phyloP scores from a whole-genome alignment of 345 rosid genomes.

The Psidium friedrichsthalianum region DNA sequence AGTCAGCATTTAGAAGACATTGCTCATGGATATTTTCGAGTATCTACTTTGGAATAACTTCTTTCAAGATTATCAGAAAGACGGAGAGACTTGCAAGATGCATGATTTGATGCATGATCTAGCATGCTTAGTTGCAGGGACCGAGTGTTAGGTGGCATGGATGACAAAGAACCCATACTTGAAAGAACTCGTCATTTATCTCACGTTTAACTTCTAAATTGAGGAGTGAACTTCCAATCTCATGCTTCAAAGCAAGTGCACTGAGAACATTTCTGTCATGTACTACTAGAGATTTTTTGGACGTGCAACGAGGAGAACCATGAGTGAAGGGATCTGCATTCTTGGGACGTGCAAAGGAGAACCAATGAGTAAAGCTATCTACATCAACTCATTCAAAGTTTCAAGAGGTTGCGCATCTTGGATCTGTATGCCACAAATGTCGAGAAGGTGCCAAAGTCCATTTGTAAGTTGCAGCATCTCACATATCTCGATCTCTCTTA shows the following conservation, averaged over 20 bases:
- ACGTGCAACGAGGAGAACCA: too few relatives aligned
- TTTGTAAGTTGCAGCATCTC: too few relatives aligned
- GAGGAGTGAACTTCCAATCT: too few relatives aligned
- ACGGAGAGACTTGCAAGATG: too few relatives aligned
- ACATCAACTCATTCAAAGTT: not conserved
- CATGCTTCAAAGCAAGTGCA: not conserved
- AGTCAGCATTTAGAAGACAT: not conserved
- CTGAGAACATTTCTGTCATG: not conserved
- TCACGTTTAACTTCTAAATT: too few relatives aligned
- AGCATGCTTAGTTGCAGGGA: not conserved
- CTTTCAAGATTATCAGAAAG: too few relatives aligned
- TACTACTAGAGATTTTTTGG: fast-evolving
- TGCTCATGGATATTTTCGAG: conserved; percentile 11
- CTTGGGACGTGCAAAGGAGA: too few relatives aligned
- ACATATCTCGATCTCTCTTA: too few relatives aligned
- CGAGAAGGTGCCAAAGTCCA: not conserved
- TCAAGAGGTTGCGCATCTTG: not conserved
- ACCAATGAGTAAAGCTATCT: not conserved
- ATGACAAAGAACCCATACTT: too few relatives aligned
- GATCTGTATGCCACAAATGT: not conserved
- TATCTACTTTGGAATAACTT: conserved; percentile 4
- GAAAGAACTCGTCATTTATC: not conserved
- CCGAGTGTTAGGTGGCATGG: not conserved
- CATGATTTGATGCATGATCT: not conserved
- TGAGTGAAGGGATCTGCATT: too few relatives aligned